A percentile compares a stretch with the other conserved stretches of the same genome.
phyloP scores from a whole-genome alignment of 768 basidiomycete genomes.

The Boletellus ananiceps region DNA sequence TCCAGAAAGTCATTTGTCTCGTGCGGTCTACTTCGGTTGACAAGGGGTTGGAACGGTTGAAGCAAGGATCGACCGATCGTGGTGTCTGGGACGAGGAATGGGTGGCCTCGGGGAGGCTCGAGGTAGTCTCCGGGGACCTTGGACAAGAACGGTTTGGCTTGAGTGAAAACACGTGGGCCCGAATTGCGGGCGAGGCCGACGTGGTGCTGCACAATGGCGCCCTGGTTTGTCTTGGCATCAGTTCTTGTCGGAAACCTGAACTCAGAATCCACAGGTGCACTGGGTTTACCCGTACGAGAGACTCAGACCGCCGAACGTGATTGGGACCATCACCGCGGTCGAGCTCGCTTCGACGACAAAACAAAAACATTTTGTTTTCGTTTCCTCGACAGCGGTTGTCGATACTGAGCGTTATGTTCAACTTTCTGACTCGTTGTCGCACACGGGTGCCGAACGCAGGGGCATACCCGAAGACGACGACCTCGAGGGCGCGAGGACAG shows the following conservation, averaged over 20 bases:
- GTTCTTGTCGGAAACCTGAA: neutral
- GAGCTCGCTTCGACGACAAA: constrained; percentile 70
- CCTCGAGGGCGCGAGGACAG: constrained; percentile 72
- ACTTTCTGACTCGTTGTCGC: constrained; percentile 67
- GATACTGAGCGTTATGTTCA: constrained; percentile 89
- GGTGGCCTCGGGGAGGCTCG: constrained; percentile 61
- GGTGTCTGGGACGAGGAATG: constrained; percentile 88
- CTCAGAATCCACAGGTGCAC: constrained; percentile 63
- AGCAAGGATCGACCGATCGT: constrained; percentile 67
- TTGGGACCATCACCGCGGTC: constrained; percentile 81
- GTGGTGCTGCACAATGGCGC: constrained; percentile 93
- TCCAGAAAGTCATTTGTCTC: constrained; percentile 88
- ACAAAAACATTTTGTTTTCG: constrained; percentile 80
- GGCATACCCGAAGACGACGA: constrained; percentile 88
- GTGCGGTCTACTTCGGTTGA: constrained; percentile 66
- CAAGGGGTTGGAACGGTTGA: constrained; percentile 64
- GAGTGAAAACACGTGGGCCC: constrained; percentile 55
- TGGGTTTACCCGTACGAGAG: constrained; percentile 99
- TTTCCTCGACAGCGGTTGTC: constrained; percentile 93
- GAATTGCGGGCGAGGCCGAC: constrained; percentile 68
- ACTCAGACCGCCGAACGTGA: constrained; percentile 87
- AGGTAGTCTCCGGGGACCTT: constrained; percentile 84
- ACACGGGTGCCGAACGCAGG: constrained; percentile 37
- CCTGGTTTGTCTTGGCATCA: constrained; percentile 55
- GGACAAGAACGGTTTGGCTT: constrained; percentile 73